Percentiles rank a stretch among this genome's conserved stretches.
phyloP scores from a whole-genome alignment of 345 rosid genomes.

The Anastatica hierochuntica region DNA sequence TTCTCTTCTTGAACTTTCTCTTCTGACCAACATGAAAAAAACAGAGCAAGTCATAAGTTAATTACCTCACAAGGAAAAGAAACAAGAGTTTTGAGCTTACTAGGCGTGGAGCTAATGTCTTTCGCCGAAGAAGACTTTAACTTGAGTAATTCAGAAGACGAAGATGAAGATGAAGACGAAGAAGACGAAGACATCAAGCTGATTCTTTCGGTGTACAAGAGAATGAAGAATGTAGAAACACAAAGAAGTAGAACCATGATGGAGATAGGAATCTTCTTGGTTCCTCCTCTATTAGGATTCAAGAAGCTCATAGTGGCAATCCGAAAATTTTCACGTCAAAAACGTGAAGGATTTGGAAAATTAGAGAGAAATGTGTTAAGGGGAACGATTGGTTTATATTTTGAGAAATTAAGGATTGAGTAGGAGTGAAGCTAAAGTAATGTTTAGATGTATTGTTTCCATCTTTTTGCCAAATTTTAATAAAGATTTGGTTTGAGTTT shows the following conservation, averaged over 20 bases:
- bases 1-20: no score
- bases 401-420: constrained; percentile 36
- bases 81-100: constrained; percentile 34
- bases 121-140: constrained; percentile 47
- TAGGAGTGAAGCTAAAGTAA: constrained; percentile 32
- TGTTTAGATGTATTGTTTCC: constrained; percentile 24
- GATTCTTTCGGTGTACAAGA: constrained; percentile 54
- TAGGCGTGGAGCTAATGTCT: constrained; percentile 29
- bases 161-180: no score
- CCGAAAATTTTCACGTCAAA: background rate
- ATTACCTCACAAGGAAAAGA: constrained; percentile 1
- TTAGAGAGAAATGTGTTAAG: constrained; percentile 29
- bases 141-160: no score
- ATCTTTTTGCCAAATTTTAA: constrained; percentile 14
- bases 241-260: constrained; percentile 34
- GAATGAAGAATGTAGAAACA: constrained; percentile 43
- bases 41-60: background rate
- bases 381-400: constrained; percentile 16
- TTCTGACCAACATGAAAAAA: background rate
- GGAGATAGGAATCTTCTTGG: constrained; percentile 55
- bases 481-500: no score
- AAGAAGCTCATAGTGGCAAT: constrained; percentile 38
- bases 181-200: constrained; percentile 34
- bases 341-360: background rate
- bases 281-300: constrained; percentile 24